Percentiles rank a stretch among this genome's conserved stretches.
Conservation (phyloP, 1,139 yeast species). For the Saccharomyces pastorianus region DNA sequence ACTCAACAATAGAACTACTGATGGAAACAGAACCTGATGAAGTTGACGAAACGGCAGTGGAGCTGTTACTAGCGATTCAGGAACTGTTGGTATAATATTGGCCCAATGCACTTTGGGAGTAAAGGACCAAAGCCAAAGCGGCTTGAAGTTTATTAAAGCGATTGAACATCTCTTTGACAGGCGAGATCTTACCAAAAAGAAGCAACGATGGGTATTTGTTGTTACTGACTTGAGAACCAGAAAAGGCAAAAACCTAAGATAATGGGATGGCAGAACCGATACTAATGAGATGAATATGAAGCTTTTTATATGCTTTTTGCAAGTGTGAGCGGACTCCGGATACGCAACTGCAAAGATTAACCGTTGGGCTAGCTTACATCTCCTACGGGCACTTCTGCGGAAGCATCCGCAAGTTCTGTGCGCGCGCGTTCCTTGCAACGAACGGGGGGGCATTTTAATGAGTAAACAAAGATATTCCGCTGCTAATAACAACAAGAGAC, state of each 20-base stretch:
- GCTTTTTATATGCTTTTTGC: background rate
- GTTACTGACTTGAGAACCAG: background rate
- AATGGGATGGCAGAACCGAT: background rate
- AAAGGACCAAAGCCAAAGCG: background rate
- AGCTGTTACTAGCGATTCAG: background rate
- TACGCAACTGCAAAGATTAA: background rate
- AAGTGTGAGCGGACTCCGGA: background rate
- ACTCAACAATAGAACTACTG: background rate
- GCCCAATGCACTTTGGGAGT: background rate
- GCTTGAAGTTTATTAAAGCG: background rate
- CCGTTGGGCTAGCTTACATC: background rate
- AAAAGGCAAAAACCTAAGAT: background rate
- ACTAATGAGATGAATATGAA: background rate
- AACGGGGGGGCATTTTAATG: background rate
- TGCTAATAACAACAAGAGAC: background rate
- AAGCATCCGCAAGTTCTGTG: background rate
- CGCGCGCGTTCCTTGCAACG: background rate
- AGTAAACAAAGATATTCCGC: background rate
- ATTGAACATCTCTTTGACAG: background rate
- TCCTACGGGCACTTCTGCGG: background rate
- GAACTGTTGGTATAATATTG: background rate
- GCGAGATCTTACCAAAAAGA: background rate
- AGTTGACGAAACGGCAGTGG: background rate
- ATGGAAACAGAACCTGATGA: background rate
- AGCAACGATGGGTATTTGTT: background rate